phyloP scores from a whole-genome alignment of 2,329 filamentous ascomycete genomes.

The Neofusicoccum laricinum region DNA sequence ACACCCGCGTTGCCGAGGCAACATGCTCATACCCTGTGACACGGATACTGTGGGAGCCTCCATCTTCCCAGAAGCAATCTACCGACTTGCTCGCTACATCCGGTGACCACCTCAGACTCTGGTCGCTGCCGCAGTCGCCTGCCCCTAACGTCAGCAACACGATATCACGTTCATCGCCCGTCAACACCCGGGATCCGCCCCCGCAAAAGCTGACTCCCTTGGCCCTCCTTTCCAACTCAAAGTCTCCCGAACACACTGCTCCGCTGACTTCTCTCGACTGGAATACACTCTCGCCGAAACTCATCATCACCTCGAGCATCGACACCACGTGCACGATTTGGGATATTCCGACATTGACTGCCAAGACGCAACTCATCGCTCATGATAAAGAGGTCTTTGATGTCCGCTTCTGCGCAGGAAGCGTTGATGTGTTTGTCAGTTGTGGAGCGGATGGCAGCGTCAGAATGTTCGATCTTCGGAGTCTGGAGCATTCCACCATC shows the following conservation, averaged over 20 bases:
- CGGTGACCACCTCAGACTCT: conserved; percentile 87
- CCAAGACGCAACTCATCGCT: conserved; percentile 96
- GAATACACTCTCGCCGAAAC: conserved; percentile 94
- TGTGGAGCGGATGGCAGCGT: conserved; percentile 97
- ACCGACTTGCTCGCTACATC: conserved; percentile 94
- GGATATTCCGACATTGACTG: conserved; percentile 97
- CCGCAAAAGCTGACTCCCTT: conserved; percentile 85
- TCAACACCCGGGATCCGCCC: conserved; percentile 58
- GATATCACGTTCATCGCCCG: conserved; percentile 63
- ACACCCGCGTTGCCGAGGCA: conserved; percentile 89
- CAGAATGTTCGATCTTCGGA: conserved; percentile 96
- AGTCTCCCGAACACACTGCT: conserved; percentile 96
- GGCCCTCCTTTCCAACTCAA: conserved; percentile 92
- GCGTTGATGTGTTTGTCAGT: conserved; percentile 97
- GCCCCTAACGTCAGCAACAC: conserved; percentile 63
- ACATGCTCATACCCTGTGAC: conserved; percentile 98
- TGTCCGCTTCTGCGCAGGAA: conserved; percentile 95
- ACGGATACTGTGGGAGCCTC: conserved; percentile 91
- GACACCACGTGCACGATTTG: conserved; percentile 99
- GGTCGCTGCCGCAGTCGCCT: conserved; percentile 70
- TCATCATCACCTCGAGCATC: conserved; percentile 96
- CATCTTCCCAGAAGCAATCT: conserved; percentile 89
- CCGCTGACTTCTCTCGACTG: conserved; percentile 95
- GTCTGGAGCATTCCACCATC: conserved; percentile 95
- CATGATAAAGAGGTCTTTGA: conserved; percentile 99